Percentiles rank a stretch among this genome's conserved stretches.
Conservation (phyloP, 352 stramenopile species). For the Blastocystis hominis region DNA sequence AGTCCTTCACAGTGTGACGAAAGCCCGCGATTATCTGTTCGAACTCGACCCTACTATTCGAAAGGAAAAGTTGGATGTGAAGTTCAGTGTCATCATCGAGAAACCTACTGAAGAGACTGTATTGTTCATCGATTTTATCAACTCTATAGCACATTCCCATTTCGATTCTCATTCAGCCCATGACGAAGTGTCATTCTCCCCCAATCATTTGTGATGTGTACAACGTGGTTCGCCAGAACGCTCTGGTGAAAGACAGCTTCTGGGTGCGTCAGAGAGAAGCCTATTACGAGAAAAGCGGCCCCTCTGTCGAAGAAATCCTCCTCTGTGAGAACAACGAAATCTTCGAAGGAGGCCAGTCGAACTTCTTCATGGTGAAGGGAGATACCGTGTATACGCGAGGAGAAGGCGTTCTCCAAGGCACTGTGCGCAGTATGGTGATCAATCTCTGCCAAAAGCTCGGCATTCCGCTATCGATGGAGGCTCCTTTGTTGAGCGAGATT, state of each 20-base stretch:
- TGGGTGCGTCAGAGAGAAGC: slow-evolving; percentile 47
- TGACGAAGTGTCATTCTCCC: slow-evolving; percentile 17
- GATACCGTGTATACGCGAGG: slow-evolving; percentile 27
- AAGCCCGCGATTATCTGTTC: slow-evolving; percentile 33
- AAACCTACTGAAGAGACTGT: slow-evolving; percentile 9
- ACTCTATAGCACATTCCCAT: slow-evolving; percentile 6
- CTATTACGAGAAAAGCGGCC: slow-evolving; percentile 49
- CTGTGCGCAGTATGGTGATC: slow-evolving; percentile 31
- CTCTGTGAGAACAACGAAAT: slow-evolving; percentile 29
- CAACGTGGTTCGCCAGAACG: slow-evolving; percentile 45
- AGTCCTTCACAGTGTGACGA: slow-evolving; percentile 17
- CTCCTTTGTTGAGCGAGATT: slow-evolving; percentile 32
- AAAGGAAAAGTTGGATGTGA: slow-evolving; percentile 20
- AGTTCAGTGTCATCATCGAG: slow-evolving; percentile 44
- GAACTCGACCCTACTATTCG: slow-evolving; percentile 15
- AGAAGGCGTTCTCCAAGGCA: slow-evolving; percentile 47
- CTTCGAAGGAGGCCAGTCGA: slow-evolving; percentile 34
- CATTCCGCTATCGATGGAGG: slow-evolving; percentile 39
- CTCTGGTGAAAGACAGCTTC: slow-evolving; percentile 33
- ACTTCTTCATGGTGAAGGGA: slow-evolving; percentile 47
- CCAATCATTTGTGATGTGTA: slow-evolving; percentile 56
- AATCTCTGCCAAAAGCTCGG: slow-evolving; percentile 28
- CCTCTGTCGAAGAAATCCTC: slow-evolving; percentile 34
- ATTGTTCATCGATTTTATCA: background rate
- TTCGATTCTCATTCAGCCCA: slow-evolving; percentile 19